Percentiles rank a stretch among this genome's conserved stretches.
Conservation (phyloP, 2,329 filamentous ascomycete genomes). For the Curvularia sp. region DNA sequence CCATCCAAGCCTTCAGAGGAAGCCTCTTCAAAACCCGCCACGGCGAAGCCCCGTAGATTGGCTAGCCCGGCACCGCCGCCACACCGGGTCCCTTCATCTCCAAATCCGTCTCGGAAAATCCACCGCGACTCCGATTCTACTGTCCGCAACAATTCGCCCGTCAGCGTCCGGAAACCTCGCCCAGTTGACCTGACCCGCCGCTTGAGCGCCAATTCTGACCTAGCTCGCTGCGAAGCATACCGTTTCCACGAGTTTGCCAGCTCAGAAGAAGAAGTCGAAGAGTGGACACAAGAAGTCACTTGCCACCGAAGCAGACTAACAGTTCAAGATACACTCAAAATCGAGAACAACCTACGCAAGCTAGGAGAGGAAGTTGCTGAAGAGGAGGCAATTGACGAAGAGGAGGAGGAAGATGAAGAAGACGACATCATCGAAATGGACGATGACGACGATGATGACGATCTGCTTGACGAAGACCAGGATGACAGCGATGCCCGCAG, state of each 20-base stretch:
- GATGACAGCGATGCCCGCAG: constrained; percentile 49
- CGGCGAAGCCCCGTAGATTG: constrained; percentile 50
- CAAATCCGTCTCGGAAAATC: constrained; percentile 38
- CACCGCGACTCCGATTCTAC: constrained; percentile 61
- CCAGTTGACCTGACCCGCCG: constrained; percentile 43
- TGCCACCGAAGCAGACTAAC: constrained; percentile 75
- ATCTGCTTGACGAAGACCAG: constrained; percentile 58
- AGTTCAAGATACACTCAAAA: constrained; percentile 85
- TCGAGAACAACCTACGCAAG: constrained; percentile 86
- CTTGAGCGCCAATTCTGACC: constrained; percentile 49
- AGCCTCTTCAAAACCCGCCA: constrained; percentile 42
- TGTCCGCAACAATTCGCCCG: constrained; percentile 57
- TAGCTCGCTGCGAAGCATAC: constrained; percentile 61
- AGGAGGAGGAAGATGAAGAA: constrained; percentile 51
- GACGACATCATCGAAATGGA: constrained; percentile 54
- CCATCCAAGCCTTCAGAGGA: constrained; percentile 59
- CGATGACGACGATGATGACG: constrained; percentile 49
- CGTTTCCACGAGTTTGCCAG: constrained; percentile 92
- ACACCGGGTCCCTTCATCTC: constrained; percentile 36
- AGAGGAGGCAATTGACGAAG: constrained; percentile 76
- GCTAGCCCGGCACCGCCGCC: constrained; percentile 53
- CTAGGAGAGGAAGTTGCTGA: constrained; percentile 83
- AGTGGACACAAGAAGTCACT: constrained; percentile 81
- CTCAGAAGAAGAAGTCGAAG: constrained; percentile 82
- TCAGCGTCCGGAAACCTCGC: constrained; percentile 51